Evolutionary conservation across 1,139 yeast species (phyloP).

Genomic region (Zhuliangozyma blackwelliae): DNA sequence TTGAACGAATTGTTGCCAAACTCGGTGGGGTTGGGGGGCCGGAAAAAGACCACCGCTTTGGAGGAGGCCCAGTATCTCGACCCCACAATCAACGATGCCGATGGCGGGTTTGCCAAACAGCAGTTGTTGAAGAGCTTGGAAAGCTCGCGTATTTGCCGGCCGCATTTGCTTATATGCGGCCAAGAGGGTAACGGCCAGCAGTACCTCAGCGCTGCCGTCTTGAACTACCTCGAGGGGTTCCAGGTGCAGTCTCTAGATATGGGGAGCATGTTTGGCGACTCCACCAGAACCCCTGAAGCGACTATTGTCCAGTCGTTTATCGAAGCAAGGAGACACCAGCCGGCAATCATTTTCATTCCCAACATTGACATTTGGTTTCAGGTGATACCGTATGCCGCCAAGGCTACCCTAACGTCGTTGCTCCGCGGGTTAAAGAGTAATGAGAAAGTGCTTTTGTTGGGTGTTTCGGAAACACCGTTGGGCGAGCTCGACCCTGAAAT

Average conservation of each 20-base stretch:
- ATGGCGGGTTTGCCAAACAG: conserved; percentile 68
- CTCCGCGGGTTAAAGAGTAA: conserved; percentile 65
- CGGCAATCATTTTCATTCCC: conserved; percentile 82
- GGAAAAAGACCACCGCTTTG: conserved; percentile 51
- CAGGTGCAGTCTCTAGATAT: conserved; percentile 85
- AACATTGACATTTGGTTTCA: conserved; percentile 75
- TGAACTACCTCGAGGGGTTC: conserved; percentile 83
- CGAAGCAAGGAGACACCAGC: conserved; percentile 88
- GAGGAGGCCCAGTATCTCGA: conserved; percentile 71
- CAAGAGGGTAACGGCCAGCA: conserved; percentile 83
- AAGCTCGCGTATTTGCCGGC: conserved; percentile 71
- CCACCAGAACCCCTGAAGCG: conserved; percentile 81
- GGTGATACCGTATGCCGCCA: conserved; percentile 65
- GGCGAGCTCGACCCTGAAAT: conserved; percentile 32
- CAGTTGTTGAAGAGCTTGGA: conserved; percentile 57
- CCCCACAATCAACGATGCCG: conserved; percentile 50
- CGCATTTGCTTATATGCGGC: conserved; percentile 74
- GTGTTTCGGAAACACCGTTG: conserved; percentile 55
- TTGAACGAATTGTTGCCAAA: conserved; percentile 63
- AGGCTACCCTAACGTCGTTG: conserved; percentile 67
- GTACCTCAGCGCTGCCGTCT: conserved; percentile 76
- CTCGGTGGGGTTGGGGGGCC: conserved; percentile 26
- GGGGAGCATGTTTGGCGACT: conserved; percentile 72
- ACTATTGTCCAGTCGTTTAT: conserved; percentile 77
- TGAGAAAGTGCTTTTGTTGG: conserved; percentile 75